Evolutionary conservation across 2,329 filamentous ascomycete species (phyloP), one percentile per base, ranked within the genome.

Genomic region (Aurifilum marmelostoma): DNA sequence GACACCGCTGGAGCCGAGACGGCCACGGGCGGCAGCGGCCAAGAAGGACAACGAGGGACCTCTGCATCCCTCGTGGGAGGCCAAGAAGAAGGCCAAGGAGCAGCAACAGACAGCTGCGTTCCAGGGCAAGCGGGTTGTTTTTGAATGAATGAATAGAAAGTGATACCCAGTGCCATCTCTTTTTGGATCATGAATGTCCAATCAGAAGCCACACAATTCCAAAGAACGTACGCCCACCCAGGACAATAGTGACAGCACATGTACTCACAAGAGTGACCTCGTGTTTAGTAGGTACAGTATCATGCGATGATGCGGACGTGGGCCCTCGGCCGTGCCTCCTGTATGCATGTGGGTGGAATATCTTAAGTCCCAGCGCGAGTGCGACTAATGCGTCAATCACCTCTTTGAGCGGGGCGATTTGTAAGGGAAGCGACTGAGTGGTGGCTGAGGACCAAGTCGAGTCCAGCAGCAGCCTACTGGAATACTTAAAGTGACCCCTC

Each of bases 51-150:
- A 73, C 52, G 72, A 71, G 66, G 82, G 87, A 0, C 73, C 83
- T 3, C 76, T 91, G 73, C 89, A 92, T 80, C 86, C 88, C 1
- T 89, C 86, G 74, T 91, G 89, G 89, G 85, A 85, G 72, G 88
- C 88, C 68, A 86, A 83, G 72, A 88, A 88, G 79, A 86, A 86
- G 78, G 85, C 85, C 1, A 89, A 90, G 77, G 86, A 88, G 73
- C 80, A 80, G 70, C 80, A 84, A 71, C 82, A 84, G 74, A 83
- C 82, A 60, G 83, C 82, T 29, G 78, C 80, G 29, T 89, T 88
- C 76, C 75, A 83, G 67, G 87, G 87, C 64, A 84, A 82, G 71
- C 89, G 89, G 78, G 85, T 89, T 67, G 82, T 81, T 27, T 89
- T 89, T 78, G 86, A 88, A 75, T 87, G n/a, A n/a, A n/a, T n/a